A percentile compares a stretch with the other conserved stretches of the same genome.
Evolutionary conservation across 2,329 filamentous ascomycete species (phyloP).

Genomic region (Clarireedia paspali): DNA sequence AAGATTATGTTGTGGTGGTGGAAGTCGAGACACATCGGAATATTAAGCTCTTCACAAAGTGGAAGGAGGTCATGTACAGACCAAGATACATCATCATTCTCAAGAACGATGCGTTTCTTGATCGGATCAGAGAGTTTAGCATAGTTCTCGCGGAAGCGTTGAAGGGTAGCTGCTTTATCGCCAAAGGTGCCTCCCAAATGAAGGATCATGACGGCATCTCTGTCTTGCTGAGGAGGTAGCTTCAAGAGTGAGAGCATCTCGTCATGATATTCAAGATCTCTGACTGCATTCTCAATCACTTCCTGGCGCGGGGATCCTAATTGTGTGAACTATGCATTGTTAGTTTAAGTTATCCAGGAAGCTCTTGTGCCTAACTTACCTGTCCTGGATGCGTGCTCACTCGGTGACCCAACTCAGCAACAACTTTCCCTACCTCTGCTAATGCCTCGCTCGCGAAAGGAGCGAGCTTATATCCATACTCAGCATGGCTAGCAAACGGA

Average conservation of each 20-base stretch:
- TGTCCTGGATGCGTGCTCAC: conserved; percentile 87
- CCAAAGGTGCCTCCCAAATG: conserved; percentile 91
- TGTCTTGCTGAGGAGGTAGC: conserved; percentile 68
- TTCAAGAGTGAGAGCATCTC: conserved; percentile 74
- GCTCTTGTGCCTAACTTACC: background rate
- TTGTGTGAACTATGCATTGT: conserved; percentile 61
- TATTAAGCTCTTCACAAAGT: conserved; percentile 87
- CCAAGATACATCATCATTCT: conserved; percentile 93
- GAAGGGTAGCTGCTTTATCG: conserved; percentile 49
- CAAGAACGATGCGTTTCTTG: conserved; percentile 76
- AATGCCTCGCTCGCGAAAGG: conserved; percentile 76
- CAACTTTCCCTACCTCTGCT: conserved; percentile 67
- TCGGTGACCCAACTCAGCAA: conserved; percentile 72
- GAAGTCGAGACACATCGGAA: conserved; percentile 85
- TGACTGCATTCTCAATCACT: conserved; percentile 68
- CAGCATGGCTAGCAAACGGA: conserved; percentile 82
- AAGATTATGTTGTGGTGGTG: conserved; percentile 96
- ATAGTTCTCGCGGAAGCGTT: conserved; percentile 48
- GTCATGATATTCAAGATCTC: conserved; percentile 82
- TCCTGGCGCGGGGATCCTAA: conserved; percentile 72
- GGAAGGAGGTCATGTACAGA: conserved; percentile 87
- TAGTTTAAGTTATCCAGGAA: background rate
- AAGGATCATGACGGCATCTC: conserved; percentile 87
- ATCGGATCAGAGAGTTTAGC: conserved; percentile 55
- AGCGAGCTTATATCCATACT: conserved; percentile 77